Conservation (phyloP, 805 yeast species). For the Saturnispora galanensis region DNA sequence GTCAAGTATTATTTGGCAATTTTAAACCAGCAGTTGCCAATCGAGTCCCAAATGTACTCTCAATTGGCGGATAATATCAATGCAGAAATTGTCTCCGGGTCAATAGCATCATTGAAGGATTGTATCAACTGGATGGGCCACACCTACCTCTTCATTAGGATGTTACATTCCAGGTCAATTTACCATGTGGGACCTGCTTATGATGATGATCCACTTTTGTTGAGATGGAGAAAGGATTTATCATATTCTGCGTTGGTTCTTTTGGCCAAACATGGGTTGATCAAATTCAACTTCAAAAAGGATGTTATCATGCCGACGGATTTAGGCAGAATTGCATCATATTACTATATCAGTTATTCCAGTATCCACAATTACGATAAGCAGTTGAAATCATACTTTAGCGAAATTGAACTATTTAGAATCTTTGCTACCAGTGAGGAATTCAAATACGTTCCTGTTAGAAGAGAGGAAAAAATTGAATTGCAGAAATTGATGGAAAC, state of each 20-base stretch:
- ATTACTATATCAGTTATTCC: conserved; percentile 68
- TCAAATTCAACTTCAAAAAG: conserved; percentile 42
- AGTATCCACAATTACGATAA: conserved; percentile 62
- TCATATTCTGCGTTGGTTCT: conserved; percentile 65
- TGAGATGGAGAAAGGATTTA: conserved; percentile 52
- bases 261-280: conserved; percentile 47
- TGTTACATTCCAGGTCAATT: conserved; percentile 59
- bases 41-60: conserved; percentile 76
- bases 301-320: conserved; percentile 52
- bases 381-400: conserved; percentile 52
- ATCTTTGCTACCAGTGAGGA: conserved; percentile 78
- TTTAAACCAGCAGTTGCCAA: conserved; percentile 85
- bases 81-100: conserved; percentile 78
- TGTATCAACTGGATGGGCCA: conserved; percentile 75
- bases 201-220: conserved; percentile 38
- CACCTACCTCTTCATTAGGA: conserved; percentile 71
- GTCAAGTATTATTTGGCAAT: conserved; percentile 83
- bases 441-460: conserved; percentile 70
- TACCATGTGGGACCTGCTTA: conserved; percentile 70
- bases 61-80: conserved; percentile 66
- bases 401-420: conserved; percentile 65
- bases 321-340: conserved; percentile 76
- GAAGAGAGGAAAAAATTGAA: conserved; percentile 80
- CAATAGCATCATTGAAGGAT: conserved; percentile 47
- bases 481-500: conserved; percentile 54